Evolutionary conservation across 2,329 filamentous ascomycete genomes (phyloP).

Genomic region (Seiridium unicorne): DNA sequence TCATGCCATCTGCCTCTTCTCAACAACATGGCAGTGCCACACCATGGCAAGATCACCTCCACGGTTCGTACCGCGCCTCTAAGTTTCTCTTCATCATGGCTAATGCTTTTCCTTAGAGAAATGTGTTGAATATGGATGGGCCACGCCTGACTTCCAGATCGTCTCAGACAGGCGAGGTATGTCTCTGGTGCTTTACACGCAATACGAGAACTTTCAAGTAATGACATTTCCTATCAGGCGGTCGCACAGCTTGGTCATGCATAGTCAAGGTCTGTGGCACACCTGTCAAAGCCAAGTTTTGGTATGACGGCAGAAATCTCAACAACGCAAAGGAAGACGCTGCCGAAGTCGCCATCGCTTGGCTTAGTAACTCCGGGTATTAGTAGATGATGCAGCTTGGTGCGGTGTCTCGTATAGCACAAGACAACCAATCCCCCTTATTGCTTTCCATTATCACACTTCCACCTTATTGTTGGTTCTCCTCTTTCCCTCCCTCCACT

Average conservation of each 20-base stretch:
- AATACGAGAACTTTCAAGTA: background rate
- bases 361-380: conserved; percentile 33
- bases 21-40: conserved; percentile 17
- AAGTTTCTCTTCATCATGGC: background rate
- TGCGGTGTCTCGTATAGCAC: too few relatives aligned
- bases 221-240: conserved; percentile 52
- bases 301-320: conserved; percentile 87
- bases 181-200: background rate
- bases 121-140: conserved; percentile 53
- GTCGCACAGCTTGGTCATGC: conserved; percentile 88
- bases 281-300: conserved; percentile 72
- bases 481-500: background rate
- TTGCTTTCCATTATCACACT: background rate
- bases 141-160: conserved; percentile 63
- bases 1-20: conserved; percentile 21
- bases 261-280: conserved; percentile 69
- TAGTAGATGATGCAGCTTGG: background rate
- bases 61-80: conserved; percentile 39
- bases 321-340: conserved; percentile 89
- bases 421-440: background rate
- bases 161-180: conserved; percentile 73
- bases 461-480: too few relatives aligned
- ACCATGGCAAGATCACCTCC: conserved; percentile 56
- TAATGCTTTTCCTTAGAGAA: conserved; percentile 42
- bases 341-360: conserved; percentile 74